A percentile compares a stretch with the other conserved stretches of the same genome.
Evolutionary conservation across 1,284 basidiomycete species (phyloP).

Genomic region (Tilletia walkeri): DNA sequence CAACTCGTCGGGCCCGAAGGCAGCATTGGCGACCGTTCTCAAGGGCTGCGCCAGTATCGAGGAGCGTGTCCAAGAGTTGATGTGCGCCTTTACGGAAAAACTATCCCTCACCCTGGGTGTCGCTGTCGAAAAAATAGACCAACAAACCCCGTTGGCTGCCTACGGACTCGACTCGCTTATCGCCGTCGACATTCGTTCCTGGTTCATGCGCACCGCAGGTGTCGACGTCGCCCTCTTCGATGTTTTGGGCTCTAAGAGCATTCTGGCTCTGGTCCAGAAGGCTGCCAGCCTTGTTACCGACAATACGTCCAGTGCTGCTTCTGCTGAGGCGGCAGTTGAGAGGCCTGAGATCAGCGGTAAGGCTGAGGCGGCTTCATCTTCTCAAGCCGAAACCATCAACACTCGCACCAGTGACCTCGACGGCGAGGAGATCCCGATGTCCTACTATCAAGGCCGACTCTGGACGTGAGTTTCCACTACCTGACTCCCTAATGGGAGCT

Average conservation of each 20-base stretch:
- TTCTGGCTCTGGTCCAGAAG: neutral
- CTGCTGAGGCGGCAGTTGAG: neutral
- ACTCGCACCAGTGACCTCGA: constrained; percentile 1
- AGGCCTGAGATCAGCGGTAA: neutral
- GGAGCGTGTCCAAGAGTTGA: neutral
- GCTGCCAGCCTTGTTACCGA: neutral
- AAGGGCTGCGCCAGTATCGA: neutral
- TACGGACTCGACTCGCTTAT: neutral
- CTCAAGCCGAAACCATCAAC: neutral
- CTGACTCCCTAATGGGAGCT: neutral
- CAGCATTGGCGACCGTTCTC: neutral
- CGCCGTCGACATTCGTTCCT: neutral
- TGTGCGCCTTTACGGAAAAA: neutral
- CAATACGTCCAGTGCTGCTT: neutral
- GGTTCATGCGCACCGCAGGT: neutral
- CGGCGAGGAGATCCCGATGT: neutral
- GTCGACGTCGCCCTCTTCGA: constrained; percentile 3
- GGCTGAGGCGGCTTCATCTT: neutral
- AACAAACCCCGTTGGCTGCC: neutral
- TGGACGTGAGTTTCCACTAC: neutral
- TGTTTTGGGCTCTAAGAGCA: constrained; percentile 2
- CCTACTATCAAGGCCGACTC: constrained; percentile 1
- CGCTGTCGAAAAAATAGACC: neutral
- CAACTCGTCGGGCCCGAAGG: neutral
- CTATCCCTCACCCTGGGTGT: neutral